Evolutionary conservation across 139 green algal species (phyloP), one percentile per base, ranked within the genome.

Genomic region (Penium margaritaceum): DNA sequence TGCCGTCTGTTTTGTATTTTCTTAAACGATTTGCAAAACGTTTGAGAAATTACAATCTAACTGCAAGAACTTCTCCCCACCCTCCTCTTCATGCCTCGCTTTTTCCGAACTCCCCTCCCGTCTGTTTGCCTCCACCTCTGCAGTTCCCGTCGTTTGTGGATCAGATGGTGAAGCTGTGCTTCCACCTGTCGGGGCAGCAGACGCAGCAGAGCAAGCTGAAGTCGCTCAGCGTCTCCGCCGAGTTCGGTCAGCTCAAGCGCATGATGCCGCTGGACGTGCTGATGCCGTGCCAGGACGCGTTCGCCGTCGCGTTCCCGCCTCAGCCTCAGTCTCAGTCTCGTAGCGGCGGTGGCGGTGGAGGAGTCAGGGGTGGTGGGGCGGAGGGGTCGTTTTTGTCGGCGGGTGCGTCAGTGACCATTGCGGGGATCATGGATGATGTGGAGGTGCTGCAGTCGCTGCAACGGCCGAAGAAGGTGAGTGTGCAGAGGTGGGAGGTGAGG

Each of bases 401-500:
- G 70, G 35, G 30, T 77, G 34, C 9, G 67, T 77, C n/a, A 15
- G 67, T 90, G 5, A 92, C 82, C 37, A 90, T 97, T n/a, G 69
- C 72, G 2, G 84, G 74, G 12, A 88, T 97, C 29, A 58, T 83
- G 63, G 91, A 97, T 77, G 75, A 88, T n/a, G 84, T 97, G 5
- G 65, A 87, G 54, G 73, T 96, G 14, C 84, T 97, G 80, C 14
- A 47, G 6, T 93, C 86, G 27, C 77, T 96, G 62, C 89, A 95
- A 85, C 82, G 84, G 51, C 93, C 93, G 44, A 98, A 98, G 75
- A 95, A 95, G 84, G 81, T 95, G 21, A 32, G 29, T n/a, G n/a
- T n/a, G n/a, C n/a, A n/a, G n/a, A n/a, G n/a, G n/a, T n/a, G n/a
- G n/a, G n/a, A n/a, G n/a, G n/a, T n/a, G n/a, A n/a, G n/a, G n/a